phyloP scores from a whole-genome alignment of 345 rosid genomes.

The Murraya paniculata region DNA sequence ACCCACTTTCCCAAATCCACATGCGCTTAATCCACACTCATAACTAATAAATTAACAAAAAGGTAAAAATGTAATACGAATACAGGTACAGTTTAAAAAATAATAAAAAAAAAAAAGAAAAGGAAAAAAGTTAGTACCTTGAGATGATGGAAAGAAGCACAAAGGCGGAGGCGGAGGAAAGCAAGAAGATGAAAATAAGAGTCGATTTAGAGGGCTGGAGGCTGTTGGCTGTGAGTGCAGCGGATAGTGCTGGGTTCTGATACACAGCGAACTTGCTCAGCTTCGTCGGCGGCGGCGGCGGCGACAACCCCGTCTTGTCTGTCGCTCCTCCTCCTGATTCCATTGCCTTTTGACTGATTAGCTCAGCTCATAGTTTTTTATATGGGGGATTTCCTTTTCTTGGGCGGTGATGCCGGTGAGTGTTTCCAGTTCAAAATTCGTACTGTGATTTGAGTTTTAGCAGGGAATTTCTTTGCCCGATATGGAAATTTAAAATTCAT shows the following conservation, averaged over 20 bases:
- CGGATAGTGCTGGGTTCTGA: slow-evolving; percentile 71
- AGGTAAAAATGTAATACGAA: neutral
- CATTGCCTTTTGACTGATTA: neutral
- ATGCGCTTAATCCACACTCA: neutral
- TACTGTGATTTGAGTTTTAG: too few species aligned
- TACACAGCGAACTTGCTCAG: slow-evolving; percentile 71
- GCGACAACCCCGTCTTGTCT: slow-evolving; percentile 8
- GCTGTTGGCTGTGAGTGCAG: slow-evolving; percentile 77
- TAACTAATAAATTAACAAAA: neutral
- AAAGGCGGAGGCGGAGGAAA: slow-evolving; percentile 66
- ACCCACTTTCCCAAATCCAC: neutral
- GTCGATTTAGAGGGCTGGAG: slow-evolving; percentile 65
- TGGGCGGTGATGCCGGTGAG: neutral
- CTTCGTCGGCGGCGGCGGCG: slow-evolving; percentile 31
- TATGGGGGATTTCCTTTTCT: neutral
- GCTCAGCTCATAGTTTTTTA: neutral
- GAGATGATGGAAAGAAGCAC: slow-evolving; percentile 47
- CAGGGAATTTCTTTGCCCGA: too few species aligned
- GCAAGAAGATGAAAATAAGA: slow-evolving; percentile 42
- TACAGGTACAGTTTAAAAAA: neutral
- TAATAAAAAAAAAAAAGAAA: too few species aligned
- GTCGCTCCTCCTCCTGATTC: slow-evolving; percentile 17
- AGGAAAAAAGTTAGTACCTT: slow-evolving; percentile 34
- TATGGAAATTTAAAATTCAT: too few species aligned
- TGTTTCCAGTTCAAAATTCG: neutral